Percentiles rank a stretch among this genome's conserved stretches.
phyloP scores from a whole-genome alignment of 176 grass and related monocot species.

The Panicum miliaceum region DNA sequence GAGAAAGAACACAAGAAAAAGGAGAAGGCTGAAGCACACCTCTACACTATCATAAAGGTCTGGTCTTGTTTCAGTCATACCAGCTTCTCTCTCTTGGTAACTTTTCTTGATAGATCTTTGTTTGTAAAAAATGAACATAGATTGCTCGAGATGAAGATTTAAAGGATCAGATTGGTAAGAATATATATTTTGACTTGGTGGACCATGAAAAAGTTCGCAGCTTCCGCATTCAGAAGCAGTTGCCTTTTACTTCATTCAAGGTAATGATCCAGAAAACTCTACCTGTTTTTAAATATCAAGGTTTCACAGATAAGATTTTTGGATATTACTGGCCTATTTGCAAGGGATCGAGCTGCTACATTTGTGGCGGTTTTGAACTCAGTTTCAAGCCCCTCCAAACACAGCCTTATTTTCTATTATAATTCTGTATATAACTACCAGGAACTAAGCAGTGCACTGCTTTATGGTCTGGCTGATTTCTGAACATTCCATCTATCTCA shows the following conservation, averaged over 20 bases:
- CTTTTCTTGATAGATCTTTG: slow-evolving; percentile 23
- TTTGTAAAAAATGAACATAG: slow-evolving; percentile 53
- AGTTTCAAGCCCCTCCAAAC: neutral
- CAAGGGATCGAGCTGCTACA: neutral
- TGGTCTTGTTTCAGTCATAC: slow-evolving; percentile 28
- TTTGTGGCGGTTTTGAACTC: slow-evolving; percentile 29
- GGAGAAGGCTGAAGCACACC: slow-evolving; percentile 97
- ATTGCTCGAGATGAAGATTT: slow-evolving; percentile 88
- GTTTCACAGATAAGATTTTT: slow-evolving; percentile 3
- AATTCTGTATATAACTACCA: neutral
- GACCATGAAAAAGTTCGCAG: slow-evolving; percentile 99
- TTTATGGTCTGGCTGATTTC: neutral
- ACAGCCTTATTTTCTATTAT: neutral
- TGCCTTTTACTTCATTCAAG: slow-evolving; percentile 93
- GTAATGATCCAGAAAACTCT: slow-evolving; percentile 45
- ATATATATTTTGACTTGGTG: slow-evolving; percentile 94
- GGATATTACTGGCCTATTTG: neutral
- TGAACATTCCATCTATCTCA: neutral
- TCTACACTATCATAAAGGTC: slow-evolving; percentile 98
- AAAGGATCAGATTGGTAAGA: slow-evolving; percentile 82
- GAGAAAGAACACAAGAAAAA: slow-evolving; percentile 99
- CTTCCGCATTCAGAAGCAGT: slow-evolving; percentile 96
- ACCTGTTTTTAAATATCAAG: slow-evolving; percentile 27
- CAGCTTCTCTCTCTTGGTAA: slow-evolving; percentile 20
- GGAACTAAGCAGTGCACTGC: neutral